phyloP scores from a whole-genome alignment of 495 filamentous ascomycete species.

The Trichoderma gamsii region DNA sequence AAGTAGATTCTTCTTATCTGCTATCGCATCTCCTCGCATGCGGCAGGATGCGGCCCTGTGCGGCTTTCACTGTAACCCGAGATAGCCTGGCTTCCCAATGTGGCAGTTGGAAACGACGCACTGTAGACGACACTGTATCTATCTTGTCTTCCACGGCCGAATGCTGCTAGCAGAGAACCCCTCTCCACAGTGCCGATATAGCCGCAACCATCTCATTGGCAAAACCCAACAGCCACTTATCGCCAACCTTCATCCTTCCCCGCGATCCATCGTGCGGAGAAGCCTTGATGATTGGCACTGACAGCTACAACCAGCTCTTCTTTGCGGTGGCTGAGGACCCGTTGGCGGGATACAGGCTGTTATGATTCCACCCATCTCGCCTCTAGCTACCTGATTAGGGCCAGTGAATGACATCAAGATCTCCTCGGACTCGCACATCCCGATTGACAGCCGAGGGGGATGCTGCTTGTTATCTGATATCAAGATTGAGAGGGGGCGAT shows the following conservation, averaged over 20 bases:
- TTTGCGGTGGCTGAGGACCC: background rate
- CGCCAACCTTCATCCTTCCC: conserved; percentile 3
- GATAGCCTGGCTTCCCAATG: conserved; percentile 2
- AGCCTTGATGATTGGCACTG: background rate
- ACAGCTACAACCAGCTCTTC: background rate
- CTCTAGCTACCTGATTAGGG: background rate
- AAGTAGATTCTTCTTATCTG: background rate
- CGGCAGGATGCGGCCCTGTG: conserved; percentile 7
- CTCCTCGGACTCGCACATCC: background rate
- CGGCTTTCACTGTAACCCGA: background rate
- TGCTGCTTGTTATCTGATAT: background rate
- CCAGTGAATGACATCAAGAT: background rate
- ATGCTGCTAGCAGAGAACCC: background rate
- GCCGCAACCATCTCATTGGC: background rate
- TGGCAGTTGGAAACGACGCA: background rate
- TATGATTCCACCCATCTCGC: background rate
- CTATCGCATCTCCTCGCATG: background rate
- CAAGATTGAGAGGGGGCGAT: background rate
- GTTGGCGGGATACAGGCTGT: background rate
- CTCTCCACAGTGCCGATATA: conserved; percentile 5
- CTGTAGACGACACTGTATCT: background rate
- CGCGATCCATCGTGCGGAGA: conserved; percentile 7
- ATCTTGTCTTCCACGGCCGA: background rate
- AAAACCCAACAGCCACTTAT: background rate
- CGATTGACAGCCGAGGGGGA: background rate